Conservation (phyloP, 495 filamentous ascomycete species). For the Penicillium flavigenum region DNA sequence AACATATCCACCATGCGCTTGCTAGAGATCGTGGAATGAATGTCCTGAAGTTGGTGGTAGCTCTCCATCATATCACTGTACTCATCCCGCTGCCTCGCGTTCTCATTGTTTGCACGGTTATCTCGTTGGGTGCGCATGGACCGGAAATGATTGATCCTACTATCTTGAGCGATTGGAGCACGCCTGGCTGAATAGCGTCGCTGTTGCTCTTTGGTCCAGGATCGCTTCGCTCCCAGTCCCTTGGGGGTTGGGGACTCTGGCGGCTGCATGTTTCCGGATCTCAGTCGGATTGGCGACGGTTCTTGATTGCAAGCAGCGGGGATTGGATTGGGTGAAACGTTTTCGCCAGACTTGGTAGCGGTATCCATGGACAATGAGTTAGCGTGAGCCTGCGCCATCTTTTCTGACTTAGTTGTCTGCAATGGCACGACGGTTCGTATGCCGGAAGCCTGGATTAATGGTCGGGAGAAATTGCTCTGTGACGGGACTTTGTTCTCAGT, state of each 20-base stretch:
- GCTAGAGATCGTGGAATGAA: constrained; percentile 43
- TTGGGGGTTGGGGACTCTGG: constrained; percentile 39
- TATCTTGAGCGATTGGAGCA: constrained; percentile 30
- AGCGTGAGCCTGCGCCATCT: neutral
- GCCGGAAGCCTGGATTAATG: constrained; percentile 38
- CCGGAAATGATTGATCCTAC: constrained; percentile 30
- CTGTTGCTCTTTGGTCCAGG: constrained; percentile 35
- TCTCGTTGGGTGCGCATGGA: constrained; percentile 30
- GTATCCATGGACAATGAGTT: neutral
- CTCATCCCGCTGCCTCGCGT: constrained; percentile 27
- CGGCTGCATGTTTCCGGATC: constrained; percentile 23
- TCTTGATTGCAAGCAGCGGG: neutral
- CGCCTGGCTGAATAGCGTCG: constrained; percentile 35
- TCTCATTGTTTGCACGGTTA: constrained; percentile 36
- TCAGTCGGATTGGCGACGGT: constrained; percentile 30
- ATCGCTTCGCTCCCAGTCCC: constrained; percentile 22
- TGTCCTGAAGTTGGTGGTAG: constrained; percentile 25
- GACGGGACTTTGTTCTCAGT: constrained; percentile 11
- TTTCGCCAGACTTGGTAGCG: neutral
- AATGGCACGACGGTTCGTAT: constrained; percentile 28
- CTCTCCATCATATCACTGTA: constrained; percentile 21
- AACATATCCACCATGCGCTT: constrained; percentile 62
- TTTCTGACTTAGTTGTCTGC: constrained; percentile 13
- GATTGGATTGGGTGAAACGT: constrained; percentile 4
- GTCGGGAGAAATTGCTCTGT: constrained; percentile 41